A percentile compares a stretch with the other conserved stretches of the same genome.
These are phyloP conservation scores for Starmerella bacillaris DNA, from an alignment of 805 yeast genomes.

Conservation along the genomic window DNA sequence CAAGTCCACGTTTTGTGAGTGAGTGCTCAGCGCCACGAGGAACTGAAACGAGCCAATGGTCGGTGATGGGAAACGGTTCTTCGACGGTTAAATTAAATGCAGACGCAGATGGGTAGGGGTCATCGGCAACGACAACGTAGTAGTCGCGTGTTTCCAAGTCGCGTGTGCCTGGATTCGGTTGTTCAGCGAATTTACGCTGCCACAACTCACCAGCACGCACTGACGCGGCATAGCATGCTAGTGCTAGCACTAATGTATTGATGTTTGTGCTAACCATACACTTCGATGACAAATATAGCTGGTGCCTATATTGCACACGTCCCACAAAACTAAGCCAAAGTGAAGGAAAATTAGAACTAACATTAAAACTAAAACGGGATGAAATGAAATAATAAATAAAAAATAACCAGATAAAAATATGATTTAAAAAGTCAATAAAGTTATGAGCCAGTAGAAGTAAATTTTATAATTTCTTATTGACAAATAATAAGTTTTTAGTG, in stretches of 20 bases:
- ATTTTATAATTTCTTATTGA: too few relatives aligned
- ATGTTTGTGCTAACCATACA: too few relatives aligned
- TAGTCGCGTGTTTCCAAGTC: slow-evolving; percentile 11
- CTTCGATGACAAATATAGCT: background rate
- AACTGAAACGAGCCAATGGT: slow-evolving; percentile 17
- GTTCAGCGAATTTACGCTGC: slow-evolving; percentile 11
- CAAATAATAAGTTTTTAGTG: too few relatives aligned
- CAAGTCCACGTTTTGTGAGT: background rate
- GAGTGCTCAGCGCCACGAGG: slow-evolving; percentile 1
- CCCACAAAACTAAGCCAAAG: too few relatives aligned
- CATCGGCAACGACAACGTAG: slow-evolving; percentile 13
- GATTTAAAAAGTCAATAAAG: too few relatives aligned
- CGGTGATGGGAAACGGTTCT: slow-evolving; percentile 18
- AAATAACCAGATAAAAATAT: too few relatives aligned
- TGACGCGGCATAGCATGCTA: background rate
- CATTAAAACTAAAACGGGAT: too few relatives aligned
- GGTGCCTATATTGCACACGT: background rate
- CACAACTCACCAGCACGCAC: slow-evolving; percentile 5
- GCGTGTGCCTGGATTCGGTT: slow-evolving; percentile 14
- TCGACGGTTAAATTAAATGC: slow-evolving; percentile 11
- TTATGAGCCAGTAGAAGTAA: too few relatives aligned
- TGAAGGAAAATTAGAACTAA: too few relatives aligned
- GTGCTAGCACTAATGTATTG: background rate
- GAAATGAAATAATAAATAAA: too few relatives aligned
- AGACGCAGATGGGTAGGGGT: slow-evolving; percentile 7